Evolutionary conservation across 345 rosid genomes (phyloP).

Genomic region (Populus euphratica): DNA sequence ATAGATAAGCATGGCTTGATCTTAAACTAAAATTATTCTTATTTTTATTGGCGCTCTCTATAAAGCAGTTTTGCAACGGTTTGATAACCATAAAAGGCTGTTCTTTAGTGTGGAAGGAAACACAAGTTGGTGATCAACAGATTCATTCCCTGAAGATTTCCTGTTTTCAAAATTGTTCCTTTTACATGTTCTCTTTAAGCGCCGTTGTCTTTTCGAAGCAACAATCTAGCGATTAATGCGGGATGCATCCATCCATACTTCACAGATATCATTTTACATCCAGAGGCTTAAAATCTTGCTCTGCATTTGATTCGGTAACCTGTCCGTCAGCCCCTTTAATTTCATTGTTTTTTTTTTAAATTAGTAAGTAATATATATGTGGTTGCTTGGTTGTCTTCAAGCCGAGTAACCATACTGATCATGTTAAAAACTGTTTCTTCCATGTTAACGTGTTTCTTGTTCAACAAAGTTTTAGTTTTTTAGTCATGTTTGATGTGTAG

Average conservation of each 20-base stretch:
- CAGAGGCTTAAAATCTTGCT: neutral
- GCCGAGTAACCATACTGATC: neutral
- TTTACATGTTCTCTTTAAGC: neutral
- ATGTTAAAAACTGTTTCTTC: neutral
- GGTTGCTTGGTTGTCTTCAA: neutral
- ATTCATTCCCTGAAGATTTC: neutral
- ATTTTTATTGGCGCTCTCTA: neutral
- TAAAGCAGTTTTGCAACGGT: neutral
- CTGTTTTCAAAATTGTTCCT: neutral
- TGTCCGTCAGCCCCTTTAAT: neutral
- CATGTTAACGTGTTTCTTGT: neutral
- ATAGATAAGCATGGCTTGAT: conserved; percentile 13
- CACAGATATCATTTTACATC: neutral
- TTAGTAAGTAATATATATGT: neutral
- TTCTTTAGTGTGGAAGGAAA: neutral
- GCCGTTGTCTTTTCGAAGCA: neutral
- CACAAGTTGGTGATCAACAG: neutral
- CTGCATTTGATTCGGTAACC: neutral
- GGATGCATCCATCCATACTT: neutral
- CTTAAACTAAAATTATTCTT: neutral
- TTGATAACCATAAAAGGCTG: neutral
- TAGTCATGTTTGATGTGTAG: neutral
- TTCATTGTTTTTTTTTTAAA: neutral
- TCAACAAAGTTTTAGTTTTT: neutral
- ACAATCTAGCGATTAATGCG: neutral